These are phyloP conservation scores for Nigrospora osmanthi DNA, from an alignment of 2,329 filamentous ascomycete species.

Conservation along the genomic window DNA sequence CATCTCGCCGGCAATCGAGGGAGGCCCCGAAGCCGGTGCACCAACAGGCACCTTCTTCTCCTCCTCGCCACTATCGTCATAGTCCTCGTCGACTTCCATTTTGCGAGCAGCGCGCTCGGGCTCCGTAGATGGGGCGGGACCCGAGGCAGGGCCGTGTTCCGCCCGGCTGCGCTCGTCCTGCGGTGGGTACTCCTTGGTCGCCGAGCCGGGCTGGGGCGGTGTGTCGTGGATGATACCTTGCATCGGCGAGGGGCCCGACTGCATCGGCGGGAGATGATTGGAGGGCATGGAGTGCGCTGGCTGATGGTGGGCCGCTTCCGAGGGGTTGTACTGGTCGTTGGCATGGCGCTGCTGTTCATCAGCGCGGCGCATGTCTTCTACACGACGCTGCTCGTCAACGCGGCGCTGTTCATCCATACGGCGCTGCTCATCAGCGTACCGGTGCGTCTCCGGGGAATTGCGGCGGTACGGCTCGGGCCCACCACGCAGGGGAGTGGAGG, in stretches of 20 bases:
- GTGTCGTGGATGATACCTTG: constrained; percentile 45
- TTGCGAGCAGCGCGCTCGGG: constrained; percentile 78
- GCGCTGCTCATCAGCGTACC: constrained; percentile 52
- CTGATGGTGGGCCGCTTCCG: constrained; percentile 83
- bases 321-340: constrained; percentile 80
- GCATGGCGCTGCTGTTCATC: constrained; percentile 61
- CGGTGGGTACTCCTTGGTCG: constrained; percentile 41
- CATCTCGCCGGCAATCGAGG: constrained; percentile 40
- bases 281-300: constrained; percentile 50
- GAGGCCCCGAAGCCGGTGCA: constrained; percentile 35
- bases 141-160: constrained; percentile 35
- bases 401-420: constrained; percentile 48
- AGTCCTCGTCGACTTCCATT: constrained; percentile 96
- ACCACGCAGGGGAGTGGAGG: constrained; percentile 59
- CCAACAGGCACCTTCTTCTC: constrained; percentile 51
- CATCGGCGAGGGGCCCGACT: constrained; percentile 49
- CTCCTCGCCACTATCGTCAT: constrained; percentile 90
- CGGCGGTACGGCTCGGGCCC: constrained; percentile 56
- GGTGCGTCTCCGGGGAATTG: constrained; percentile 66
- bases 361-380: constrained; percentile 41
- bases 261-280: constrained; percentile 55
- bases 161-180: constrained; percentile 50
- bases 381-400: constrained; percentile 47
- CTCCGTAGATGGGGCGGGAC: constrained; percentile 54
- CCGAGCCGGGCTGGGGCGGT: constrained; percentile 31